These are phyloP conservation scores for Ilex asprella DNA, from an alignment of 257 asterid genomes.

Conservation along the genomic window DNA sequence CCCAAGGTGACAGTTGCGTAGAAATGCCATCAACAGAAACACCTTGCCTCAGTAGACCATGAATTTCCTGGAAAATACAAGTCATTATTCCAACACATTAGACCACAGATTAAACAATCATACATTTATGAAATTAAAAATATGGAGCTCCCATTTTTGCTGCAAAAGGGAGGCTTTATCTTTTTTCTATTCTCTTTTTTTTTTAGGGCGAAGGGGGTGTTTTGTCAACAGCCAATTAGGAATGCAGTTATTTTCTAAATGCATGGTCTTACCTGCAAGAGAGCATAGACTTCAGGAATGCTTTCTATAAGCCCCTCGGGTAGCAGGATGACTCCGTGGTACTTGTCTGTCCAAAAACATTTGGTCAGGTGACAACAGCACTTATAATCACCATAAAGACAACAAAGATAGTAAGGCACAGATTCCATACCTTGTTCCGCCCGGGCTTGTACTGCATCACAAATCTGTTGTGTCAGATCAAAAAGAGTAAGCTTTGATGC, in stretches of 20 bases:
- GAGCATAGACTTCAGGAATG: conserved; percentile 90
- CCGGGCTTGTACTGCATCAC: conserved; percentile 98
- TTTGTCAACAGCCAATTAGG: neutral
- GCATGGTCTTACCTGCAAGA: conserved; percentile 56
- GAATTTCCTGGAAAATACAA: conserved; percentile 63
- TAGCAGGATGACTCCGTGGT: conserved; percentile 87
- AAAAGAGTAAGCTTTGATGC: conserved; percentile 92
- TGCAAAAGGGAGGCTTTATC: too few species aligned
- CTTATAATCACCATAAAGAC: conserved; percentile 8
- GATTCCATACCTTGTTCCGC: conserved; percentile 65
- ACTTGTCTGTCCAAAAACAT: conserved; percentile 50
- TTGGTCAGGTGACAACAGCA: neutral
- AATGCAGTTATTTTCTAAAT: neutral
- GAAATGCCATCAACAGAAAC: conserved; percentile 79
- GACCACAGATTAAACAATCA: too few species aligned
- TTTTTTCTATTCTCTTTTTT: too few species aligned
- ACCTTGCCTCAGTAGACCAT: conserved; percentile 77
- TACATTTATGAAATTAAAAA: too few species aligned
- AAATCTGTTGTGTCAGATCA: conserved; percentile 88
- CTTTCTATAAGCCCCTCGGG: conserved; percentile 99
- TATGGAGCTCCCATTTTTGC: too few species aligned
- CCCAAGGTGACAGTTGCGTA: conserved; percentile 94
- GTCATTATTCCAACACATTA: too few species aligned
- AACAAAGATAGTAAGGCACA: conserved; percentile 6
- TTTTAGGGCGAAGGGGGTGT: neutral